Base-by-base conservation (phyloP, 805 yeast genomes). In the Huiozyma sinensis region DNA sequence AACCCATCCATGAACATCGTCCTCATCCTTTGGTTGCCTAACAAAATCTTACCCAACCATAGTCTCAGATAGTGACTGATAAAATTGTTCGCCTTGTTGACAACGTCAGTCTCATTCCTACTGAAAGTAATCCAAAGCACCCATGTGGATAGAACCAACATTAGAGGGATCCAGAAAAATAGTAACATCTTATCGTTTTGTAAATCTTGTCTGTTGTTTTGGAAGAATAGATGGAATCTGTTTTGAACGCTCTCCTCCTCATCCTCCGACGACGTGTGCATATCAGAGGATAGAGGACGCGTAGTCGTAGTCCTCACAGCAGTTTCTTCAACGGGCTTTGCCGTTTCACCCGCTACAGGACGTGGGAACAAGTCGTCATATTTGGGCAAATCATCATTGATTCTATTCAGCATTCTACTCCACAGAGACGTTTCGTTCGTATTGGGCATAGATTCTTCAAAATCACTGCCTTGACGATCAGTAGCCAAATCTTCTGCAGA, bases 121-220 rank as follows among this genome's bases (percentile, higher is more conserved):
- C 72, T 71, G 29, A 66, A 57, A 35, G 56, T 63, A 45, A 58
- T 57, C 29, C 67, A 49, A 4, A 73, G 60, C 43, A 73, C 67
- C 51, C 71, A 68, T 6, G 77, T 64, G 3, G 78, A 65, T 12
- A 80, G 62, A 31, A 84, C 58, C 17, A 81, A 52, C 42, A 86
- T 65, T 34, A 84, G 72, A 10, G 97, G 97, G 46, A 88, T 65
- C 97, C 97, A 89, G 72, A 89, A 88, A 60, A 89, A 85, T 48
- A 86, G 66, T 50, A 89, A 69, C 85, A 87, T 82, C 56, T 77
- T 81, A 63, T 89, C 97, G 55, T 86, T 83, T 53, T 65, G 66
- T 46, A 75, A 66, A 41, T 69, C 70, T 52, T 67, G 68, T 47
- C 68, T 68, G 48, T 69, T 69, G 46, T 69, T 69, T 49, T 64